Evolutionary conservation across 148 eudicot species (phyloP).

Genomic region (Spergularia bocconei): DNA sequence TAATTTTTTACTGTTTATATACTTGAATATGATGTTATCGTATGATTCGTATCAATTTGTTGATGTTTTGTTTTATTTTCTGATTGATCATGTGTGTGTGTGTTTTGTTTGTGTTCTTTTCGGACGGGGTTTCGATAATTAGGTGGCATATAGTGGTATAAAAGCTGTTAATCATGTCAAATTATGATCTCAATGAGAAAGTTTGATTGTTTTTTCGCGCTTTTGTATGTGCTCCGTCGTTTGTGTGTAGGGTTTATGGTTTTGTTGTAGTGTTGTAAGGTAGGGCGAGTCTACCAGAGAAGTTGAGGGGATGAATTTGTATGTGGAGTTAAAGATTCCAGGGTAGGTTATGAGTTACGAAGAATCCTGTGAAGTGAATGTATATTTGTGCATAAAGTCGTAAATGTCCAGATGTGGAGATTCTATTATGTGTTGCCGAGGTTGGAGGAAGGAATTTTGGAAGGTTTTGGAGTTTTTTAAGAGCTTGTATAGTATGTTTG

Average conservation of each 20-base stretch:
- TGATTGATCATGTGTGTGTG: neutral
- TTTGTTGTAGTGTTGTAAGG: neutral
- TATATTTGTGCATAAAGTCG: neutral
- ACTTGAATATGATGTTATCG: neutral
- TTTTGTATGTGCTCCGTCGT: neutral
- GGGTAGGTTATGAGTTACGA: neutral
- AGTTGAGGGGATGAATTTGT: neutral
- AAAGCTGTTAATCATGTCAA: neutral
- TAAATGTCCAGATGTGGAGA: neutral
- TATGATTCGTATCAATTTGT: neutral
- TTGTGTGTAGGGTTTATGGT: neutral
- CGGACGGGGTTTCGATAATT: neutral
- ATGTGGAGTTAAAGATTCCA: conserved; percentile 3
- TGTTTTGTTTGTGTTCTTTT: neutral
- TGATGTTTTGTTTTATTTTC: neutral
- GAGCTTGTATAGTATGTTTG: neutral
- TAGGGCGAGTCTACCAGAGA: too few relatives aligned
- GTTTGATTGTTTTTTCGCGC: too few relatives aligned
- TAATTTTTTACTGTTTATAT: neutral
- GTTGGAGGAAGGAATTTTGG: neutral
- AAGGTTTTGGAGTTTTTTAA: neutral
- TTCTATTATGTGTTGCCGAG: neutral
- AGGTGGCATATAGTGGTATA: neutral
- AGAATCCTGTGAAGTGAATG: neutral
- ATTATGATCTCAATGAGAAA: neutral